Evolutionary conservation across 2,329 filamentous ascomycete genomes (phyloP).

Genomic region (Alternaria sp.): DNA sequence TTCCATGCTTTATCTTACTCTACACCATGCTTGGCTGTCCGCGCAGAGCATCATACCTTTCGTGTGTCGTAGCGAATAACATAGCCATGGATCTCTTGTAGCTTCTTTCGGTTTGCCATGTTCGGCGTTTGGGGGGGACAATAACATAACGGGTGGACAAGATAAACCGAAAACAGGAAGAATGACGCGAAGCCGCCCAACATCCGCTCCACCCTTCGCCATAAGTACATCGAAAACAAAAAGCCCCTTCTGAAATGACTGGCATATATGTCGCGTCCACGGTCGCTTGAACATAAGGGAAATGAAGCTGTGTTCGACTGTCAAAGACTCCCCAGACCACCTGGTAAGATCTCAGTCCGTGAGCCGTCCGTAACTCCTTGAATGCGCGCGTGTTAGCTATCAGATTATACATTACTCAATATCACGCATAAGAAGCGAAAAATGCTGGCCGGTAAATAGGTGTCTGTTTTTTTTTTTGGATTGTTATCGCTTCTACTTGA

Average conservation of each 20-base stretch:
- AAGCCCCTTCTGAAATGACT: not conserved
- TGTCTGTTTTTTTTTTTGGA: conserved; percentile 4
- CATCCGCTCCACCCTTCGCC: not conserved
- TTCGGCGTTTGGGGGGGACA: not conserved
- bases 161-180: not conserved
- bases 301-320: not conserved
- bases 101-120: not conserved
- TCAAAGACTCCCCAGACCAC: not conserved
- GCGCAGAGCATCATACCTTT: not conserved
- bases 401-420: not conserved
- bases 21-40: not conserved
- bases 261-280: not conserved
- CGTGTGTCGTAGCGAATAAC: not conserved
- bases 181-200: not conserved
- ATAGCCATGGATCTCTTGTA: not conserved
- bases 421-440: not conserved
- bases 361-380: not conserved
- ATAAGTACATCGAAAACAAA: too few species aligned
- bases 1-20: not conserved
- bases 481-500: conserved; percentile 16
- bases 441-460: not conserved
- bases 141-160: not conserved
- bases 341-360: not conserved
- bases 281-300: not conserved
- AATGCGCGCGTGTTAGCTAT: not conserved